Conservation (phyloP, 345 rosid genomes). For the Abelmoschus esculentus region DNA sequence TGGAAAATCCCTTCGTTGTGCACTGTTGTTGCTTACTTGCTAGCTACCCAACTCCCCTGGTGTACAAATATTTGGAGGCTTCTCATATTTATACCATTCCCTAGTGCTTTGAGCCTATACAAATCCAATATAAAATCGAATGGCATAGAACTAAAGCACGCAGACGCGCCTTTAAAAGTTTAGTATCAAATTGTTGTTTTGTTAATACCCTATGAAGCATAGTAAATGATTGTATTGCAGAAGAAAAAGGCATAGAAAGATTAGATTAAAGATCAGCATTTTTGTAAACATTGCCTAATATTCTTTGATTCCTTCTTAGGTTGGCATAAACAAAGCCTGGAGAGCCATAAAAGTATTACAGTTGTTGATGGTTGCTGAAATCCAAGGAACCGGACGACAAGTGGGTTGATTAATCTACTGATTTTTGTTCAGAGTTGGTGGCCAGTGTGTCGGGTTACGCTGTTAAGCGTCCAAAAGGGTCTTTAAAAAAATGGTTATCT, state of each 20-base stretch:
- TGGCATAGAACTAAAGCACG: neutral
- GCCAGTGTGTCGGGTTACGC: neutral
- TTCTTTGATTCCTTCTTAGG: neutral
- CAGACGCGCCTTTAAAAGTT: neutral
- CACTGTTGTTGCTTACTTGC: neutral
- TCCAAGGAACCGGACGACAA: slow-evolving; percentile 6
- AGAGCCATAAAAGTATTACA: neutral
- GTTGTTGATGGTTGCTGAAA: neutral
- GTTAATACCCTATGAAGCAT: neutral
- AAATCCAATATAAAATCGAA: neutral
- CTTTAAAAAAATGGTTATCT: neutral
- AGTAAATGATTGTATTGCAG: no score
- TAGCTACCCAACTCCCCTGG: neutral
- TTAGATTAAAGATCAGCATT: neutral
- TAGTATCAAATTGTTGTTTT: neutral
- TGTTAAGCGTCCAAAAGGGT: neutral
- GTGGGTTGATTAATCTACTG: neutral
- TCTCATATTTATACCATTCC: neutral
- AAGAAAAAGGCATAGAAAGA: neutral
- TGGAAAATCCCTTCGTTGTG: neutral
- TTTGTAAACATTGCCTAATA: neutral
- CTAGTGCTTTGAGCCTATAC: neutral
- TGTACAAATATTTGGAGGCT: neutral
- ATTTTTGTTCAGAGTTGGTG: neutral
- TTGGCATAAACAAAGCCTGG: neutral